Evolutionary conservation across 2,329 filamentous ascomycete species (phyloP).

Genomic region (Nothopassalora personata): DNA sequence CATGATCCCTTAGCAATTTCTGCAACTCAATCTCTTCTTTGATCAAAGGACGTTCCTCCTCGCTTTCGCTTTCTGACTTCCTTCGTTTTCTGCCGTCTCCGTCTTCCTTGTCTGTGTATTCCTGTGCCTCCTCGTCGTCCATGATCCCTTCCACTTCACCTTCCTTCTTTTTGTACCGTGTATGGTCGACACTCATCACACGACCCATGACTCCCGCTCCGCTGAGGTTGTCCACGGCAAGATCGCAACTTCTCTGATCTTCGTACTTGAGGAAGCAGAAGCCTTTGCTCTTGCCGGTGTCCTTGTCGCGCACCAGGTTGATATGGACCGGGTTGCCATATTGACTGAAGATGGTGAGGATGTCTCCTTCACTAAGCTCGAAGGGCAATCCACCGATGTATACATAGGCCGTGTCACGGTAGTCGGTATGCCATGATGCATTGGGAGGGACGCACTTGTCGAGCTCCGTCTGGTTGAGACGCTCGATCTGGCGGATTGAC

Average conservation of each 20-base stretch:
- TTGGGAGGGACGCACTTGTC: slow-evolving; percentile 79
- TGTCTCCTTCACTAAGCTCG: slow-evolving; percentile 89
- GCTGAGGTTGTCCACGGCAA: slow-evolving; percentile 92
- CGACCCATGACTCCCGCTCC: slow-evolving; percentile 78
- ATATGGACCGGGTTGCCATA: slow-evolving; percentile 92
- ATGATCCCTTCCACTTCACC: slow-evolving; percentile 46
- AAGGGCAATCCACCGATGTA: slow-evolving; percentile 93
- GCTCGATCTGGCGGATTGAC: slow-evolving; percentile 83
- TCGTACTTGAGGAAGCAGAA: slow-evolving; percentile 98
- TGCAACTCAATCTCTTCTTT: slow-evolving; percentile 78
- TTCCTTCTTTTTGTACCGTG: slow-evolving; percentile 81
- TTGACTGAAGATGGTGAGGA: slow-evolving; percentile 94
- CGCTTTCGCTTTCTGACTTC: slow-evolving; percentile 37
- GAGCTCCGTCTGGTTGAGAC: slow-evolving; percentile 90
- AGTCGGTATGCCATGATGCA: slow-evolving; percentile 95
- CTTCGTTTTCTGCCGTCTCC: slow-evolving; percentile 43
- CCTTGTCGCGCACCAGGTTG: slow-evolving; percentile 88
- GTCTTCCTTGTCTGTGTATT: slow-evolving; percentile 34
- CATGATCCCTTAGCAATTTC: slow-evolving; percentile 63
- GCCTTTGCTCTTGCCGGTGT: slow-evolving; percentile 89
- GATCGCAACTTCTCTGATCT: slow-evolving; percentile 89
- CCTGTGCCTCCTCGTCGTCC: slow-evolving; percentile 51
- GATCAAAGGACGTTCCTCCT: slow-evolving; percentile 56
- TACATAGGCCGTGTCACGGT: slow-evolving; percentile 92
- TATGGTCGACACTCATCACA: slow-evolving; percentile 82